Conservation (phyloP, 768 basidiomycete genomes). For the Termitomyces sp. region DNA sequence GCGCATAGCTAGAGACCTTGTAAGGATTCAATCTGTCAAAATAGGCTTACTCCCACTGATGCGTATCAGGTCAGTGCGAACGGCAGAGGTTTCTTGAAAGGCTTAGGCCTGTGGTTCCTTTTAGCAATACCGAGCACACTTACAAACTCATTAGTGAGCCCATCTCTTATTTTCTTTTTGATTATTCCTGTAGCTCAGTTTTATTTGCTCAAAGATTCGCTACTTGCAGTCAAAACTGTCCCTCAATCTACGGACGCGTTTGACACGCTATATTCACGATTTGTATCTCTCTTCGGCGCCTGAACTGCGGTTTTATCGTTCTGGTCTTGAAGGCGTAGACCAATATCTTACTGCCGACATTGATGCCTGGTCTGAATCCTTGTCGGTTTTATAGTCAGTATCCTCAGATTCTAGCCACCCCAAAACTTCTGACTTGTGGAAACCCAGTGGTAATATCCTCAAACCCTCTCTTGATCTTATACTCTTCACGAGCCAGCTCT, state of each 20-base stretch:
- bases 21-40: slow-evolving; percentile 24
- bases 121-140: slow-evolving; percentile 92
- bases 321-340: slow-evolving; percentile 71
- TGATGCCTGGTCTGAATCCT: slow-evolving; percentile 81
- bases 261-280: slow-evolving; percentile 90
- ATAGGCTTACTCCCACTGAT: not conserved
- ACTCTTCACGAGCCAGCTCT: slow-evolving; percentile 90
- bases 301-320: slow-evolving; percentile 67
- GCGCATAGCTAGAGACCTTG: slow-evolving; percentile 82
- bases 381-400: slow-evolving; percentile 84
- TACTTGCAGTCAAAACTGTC: slow-evolving; percentile 87
- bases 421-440: not conserved
- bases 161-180: not conserved
- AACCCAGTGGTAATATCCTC: slow-evolving; percentile 78
- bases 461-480: slow-evolving; percentile 90
- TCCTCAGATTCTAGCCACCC: not conserved
- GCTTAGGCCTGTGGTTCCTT: slow-evolving; percentile 84
- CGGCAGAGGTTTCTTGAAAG: slow-evolving; percentile 76
- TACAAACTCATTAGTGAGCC: slow-evolving; percentile 86
- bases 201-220: slow-evolving; percentile 55
- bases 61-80: slow-evolving; percentile 67
- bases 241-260: slow-evolving; percentile 75
- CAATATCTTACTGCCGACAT: slow-evolving; percentile 95
- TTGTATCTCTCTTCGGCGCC: slow-evolving; percentile 81
- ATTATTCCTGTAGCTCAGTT: not conserved